Base-by-base conservation (phyloP, 257 asterid genomes). In the Solanum pennellii region DNA sequence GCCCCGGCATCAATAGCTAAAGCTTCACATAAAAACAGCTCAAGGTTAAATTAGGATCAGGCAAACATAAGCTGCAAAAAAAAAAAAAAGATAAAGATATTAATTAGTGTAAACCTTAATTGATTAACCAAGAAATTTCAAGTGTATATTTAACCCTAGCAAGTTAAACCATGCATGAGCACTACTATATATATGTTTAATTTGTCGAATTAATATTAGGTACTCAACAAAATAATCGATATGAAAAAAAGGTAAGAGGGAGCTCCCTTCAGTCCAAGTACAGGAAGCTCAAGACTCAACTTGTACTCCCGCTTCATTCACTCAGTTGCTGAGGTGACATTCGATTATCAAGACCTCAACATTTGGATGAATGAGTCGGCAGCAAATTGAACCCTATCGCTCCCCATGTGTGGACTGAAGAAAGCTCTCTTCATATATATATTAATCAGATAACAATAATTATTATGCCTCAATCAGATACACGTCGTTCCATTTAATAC, bases 231-330 rank as follows among this genome's bases (percentile, higher is more conserved):
- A 71, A 71, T 31, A 71, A 71, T 31, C 1, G 0, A 35, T 35
- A 73, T 9, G 0, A 69, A 49, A 60, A 35, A 33, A 8, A 31
- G 20, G n/a, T 66, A 35, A 23, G 86, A 95, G 98, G 98, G 99
- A 96, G 99, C 99, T 96, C 99, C 99, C 99, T 96, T 96, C 99
- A 96, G 99, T 96, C 98, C 99, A 96, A 96, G 95, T 88, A 93
- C 93, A 92, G 95, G 91, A 95, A 91, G 92, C 89, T 87, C 89
- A 92, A 85, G 95, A 91, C 88, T 62, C 97, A 93, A 88, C 87
- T 89, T 95, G 93, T 92, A 27, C 99, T 96, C 99, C 96, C 94
- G 93, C 95, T 15, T 92, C 99, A 96, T 95, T 96, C 98, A 94
- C 92, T 89, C 99, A 95, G 92, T 12, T 89, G 86, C 86, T 3